Conservation (phyloP, 495 filamentous ascomycete genomes). For the Bombardia bombarda region DNA sequence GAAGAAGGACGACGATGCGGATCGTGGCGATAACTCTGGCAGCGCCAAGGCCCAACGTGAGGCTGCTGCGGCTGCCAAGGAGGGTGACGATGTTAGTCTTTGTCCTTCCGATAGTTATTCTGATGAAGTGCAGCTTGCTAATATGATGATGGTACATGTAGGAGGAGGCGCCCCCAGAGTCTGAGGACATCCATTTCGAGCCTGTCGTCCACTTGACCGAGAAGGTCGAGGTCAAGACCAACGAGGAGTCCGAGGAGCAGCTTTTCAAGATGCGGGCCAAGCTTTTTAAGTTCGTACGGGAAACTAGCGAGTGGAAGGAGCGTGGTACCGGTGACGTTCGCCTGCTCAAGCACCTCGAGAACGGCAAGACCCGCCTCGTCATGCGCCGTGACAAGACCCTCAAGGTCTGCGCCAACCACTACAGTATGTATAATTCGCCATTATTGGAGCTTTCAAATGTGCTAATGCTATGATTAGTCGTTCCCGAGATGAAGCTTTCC, state of each 20-base stretch:
- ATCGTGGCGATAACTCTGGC: constrained; percentile 71
- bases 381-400: constrained; percentile 99
- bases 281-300: constrained; percentile 94
- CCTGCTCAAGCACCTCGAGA: constrained; percentile 96
- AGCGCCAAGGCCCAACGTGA: constrained; percentile 80
- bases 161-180: constrained; percentile 68
- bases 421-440: constrained; percentile 61
- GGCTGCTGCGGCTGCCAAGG: constrained; percentile 44
- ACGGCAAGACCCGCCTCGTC: constrained; percentile 92
- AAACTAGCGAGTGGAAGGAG: constrained; percentile 96
- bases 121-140: constrained; percentile 8
- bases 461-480: constrained; percentile 47
- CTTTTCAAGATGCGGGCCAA: constrained; percentile 99
- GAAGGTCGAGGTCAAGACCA: constrained; percentile 94
- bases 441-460: too few relatives aligned
- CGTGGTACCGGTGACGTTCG: constrained; percentile 94
- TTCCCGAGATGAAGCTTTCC: constrained; percentile 97
- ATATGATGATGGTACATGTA: neutral
- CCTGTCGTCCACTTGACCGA: constrained; percentile 91
- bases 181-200: constrained; percentile 92
- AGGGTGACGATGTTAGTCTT: constrained; percentile 33
- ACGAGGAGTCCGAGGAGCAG: constrained; percentile 97
- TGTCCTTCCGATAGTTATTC: neutral
- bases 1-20: constrained; percentile 64
- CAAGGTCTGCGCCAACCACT: constrained; percentile 99